phyloP scores from a whole-genome alignment of 768 basidiomycete genomes.

The Cantharellus anzutake region DNA sequence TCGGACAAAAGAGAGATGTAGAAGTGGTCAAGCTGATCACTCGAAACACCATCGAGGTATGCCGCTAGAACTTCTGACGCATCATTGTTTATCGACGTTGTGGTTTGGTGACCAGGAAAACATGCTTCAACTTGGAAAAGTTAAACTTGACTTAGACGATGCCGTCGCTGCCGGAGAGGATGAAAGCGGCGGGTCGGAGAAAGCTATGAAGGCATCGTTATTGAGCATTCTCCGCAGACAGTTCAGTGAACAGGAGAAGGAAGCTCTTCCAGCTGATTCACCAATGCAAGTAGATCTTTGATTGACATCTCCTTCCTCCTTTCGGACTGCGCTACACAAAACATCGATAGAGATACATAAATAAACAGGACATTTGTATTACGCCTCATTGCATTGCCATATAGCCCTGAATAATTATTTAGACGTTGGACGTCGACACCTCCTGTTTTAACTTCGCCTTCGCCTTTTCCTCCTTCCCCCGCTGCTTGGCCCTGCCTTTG shows the following conservation, averaged over 20 bases:
- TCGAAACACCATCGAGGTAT: constrained; percentile 63
- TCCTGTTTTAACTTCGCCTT: no score
- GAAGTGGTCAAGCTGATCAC: constrained; percentile 90
- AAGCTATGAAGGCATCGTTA: constrained; percentile 69
- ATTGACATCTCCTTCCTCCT: no score
- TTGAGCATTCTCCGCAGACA: constrained; percentile 73
- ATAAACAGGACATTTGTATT: no score
- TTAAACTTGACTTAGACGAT: constrained; percentile 82
- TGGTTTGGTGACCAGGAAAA: constrained; percentile 37
- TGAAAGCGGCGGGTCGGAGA: constrained; percentile 44
- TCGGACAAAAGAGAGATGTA: constrained; percentile 86
- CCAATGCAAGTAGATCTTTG: background rate
- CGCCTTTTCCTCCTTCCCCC: no score
- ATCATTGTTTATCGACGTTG: background rate
- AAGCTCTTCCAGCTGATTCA: background rate
- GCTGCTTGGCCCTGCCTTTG: no score
- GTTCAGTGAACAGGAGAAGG: constrained; percentile 29
- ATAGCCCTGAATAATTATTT: no score
- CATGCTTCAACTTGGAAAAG: constrained; percentile 75
- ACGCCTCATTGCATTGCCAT: no score
- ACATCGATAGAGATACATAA: no score
- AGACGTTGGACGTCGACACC: no score
- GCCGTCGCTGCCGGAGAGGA: constrained; percentile 65
- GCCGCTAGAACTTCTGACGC: background rate
- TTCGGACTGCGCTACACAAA: no score